These are phyloP conservation scores for Pigoraptor vietnamica DNA, from an alignment of 78 protist genomes.

Conservation along the genomic window DNA sequence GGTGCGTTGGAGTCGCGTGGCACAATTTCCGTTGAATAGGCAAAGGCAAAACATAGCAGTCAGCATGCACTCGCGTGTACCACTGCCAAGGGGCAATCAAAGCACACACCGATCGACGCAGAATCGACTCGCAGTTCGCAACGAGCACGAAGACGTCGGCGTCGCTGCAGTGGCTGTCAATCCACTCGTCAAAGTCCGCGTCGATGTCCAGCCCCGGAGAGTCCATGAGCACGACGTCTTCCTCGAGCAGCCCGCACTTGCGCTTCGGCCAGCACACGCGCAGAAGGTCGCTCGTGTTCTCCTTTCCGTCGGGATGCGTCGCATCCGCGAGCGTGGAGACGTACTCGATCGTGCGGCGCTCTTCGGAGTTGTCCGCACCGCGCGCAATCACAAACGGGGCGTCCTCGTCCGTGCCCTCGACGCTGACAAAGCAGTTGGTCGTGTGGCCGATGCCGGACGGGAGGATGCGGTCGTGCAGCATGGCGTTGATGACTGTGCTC, in stretches of 20 bases:
- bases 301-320: background rate
- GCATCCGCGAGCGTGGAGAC: slow-evolving; percentile 13
- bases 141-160: slow-evolving; percentile 46
- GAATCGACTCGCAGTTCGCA: slow-evolving; percentile 22
- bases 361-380: background rate
- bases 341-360: background rate
- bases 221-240: slow-evolving; percentile 19
- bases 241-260: slow-evolving; percentile 23
- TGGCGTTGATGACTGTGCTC: slow-evolving; percentile 32
- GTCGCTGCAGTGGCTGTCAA: slow-evolving; percentile 15
- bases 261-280: background rate
- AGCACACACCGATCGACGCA: background rate
- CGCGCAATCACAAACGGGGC: background rate
- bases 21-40: background rate
- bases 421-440: slow-evolving; percentile 25
- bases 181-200: slow-evolving; percentile 16
- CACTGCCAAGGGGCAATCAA: too few relatives aligned
- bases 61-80: too few relatives aligned
- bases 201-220: slow-evolving; percentile 19
- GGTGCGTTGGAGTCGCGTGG: too few relatives aligned
- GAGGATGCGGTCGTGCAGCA: slow-evolving; percentile 20
- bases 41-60: background rate
- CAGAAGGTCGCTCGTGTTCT: background rate
- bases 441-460: slow-evolving; percentile 40
- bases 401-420: slow-evolving; percentile 17